A percentile compares a stretch with the other conserved stretches of the same genome.
These are phyloP conservation scores for Waitea zeae DNA, from an alignment of 1,284 basidiomycete species.

Conservation along the genomic window DNA sequence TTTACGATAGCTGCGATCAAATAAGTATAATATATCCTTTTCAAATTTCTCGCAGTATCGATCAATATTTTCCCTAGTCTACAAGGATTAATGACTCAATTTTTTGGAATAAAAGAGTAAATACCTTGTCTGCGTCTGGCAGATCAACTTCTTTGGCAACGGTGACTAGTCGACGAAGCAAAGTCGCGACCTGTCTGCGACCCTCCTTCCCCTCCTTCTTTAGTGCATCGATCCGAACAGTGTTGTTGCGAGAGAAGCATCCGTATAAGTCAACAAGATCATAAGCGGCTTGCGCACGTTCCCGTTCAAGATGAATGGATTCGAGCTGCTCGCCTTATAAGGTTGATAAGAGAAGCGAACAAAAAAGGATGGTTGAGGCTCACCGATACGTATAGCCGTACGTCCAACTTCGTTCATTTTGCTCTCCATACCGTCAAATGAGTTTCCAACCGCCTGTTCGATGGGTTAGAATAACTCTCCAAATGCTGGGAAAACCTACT, in stretches of 20 bases:
- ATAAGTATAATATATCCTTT: conserved; percentile 93
- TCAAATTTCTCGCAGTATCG: conserved; percentile 98
- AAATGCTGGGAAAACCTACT: conserved; percentile 21
- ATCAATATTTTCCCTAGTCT: conserved; percentile 81
- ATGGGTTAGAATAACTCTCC: neutral
- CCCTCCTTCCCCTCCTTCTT: conserved; percentile 82
- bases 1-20: conserved; percentile 88
- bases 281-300: conserved; percentile 86
- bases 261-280: conserved; percentile 95
- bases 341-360: conserved; percentile 3
- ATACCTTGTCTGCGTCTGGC: conserved; percentile 62
- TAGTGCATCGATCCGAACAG: conserved; percentile 58
- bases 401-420: conserved; percentile 89
- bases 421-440: conserved; percentile 73
- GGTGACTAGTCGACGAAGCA: conserved; percentile 75
- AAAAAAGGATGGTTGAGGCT: conserved; percentile 8
- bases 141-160: conserved; percentile 90
- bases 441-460: conserved; percentile 58
- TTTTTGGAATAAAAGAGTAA: neutral
- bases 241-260: conserved; percentile 79
- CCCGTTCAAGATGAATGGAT: conserved; percentile 82
- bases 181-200: conserved; percentile 74
- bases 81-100: conserved; percentile 2
- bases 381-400: conserved; percentile 88
- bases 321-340: conserved; percentile 84